Percentiles rank a stretch among this genome's conserved stretches.
Evolutionary conservation across 2,329 filamentous ascomycete genomes (phyloP).

Genomic region (Calonectria montana): DNA sequence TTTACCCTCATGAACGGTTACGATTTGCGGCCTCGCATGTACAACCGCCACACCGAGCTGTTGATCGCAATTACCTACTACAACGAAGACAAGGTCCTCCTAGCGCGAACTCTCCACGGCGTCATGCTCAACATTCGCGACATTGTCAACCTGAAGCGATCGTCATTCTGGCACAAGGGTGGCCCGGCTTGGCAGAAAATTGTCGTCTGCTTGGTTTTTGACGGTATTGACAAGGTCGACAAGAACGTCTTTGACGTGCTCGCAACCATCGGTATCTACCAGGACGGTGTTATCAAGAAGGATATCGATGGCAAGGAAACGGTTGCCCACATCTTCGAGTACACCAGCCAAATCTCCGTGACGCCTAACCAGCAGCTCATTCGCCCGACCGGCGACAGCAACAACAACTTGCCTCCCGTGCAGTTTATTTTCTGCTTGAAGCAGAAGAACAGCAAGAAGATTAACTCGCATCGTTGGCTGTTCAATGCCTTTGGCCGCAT

Average conservation of each 20-base stretch:
- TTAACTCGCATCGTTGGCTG: constrained; percentile 42
- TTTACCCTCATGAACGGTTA: constrained; percentile 40
- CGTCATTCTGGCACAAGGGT: constrained; percentile 42
- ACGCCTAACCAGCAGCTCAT: constrained; percentile 41
- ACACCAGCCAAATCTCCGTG: constrained; percentile 40
- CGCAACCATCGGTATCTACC: constrained; percentile 38
- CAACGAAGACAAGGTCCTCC: constrained; percentile 42
- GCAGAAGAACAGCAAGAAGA: constrained; percentile 43
- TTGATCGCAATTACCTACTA: constrained; percentile 42
- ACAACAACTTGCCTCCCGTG: constrained; percentile 36
- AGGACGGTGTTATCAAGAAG: constrained; percentile 41
- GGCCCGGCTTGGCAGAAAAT: constrained; percentile 41
- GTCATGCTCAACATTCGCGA: constrained; percentile 41
- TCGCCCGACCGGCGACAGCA: constrained; percentile 33
- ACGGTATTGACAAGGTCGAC: constrained; percentile 40
- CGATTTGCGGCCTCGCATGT: constrained; percentile 40
- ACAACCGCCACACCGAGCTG: constrained; percentile 40
- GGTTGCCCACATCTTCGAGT: constrained; percentile 41
- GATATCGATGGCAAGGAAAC: constrained; percentile 42
- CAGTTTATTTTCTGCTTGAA: constrained; percentile 42
- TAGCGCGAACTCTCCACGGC: constrained; percentile 38
- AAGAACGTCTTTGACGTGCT: constrained; percentile 42
- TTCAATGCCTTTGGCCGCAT: constrained; percentile 42
- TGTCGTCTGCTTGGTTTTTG: constrained; percentile 40
- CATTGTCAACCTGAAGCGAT: constrained; percentile 40